These are phyloP conservation scores for Lecanosticta acicola DNA, from an alignment of 2,329 filamentous ascomycete species.

Conservation along the genomic window DNA sequence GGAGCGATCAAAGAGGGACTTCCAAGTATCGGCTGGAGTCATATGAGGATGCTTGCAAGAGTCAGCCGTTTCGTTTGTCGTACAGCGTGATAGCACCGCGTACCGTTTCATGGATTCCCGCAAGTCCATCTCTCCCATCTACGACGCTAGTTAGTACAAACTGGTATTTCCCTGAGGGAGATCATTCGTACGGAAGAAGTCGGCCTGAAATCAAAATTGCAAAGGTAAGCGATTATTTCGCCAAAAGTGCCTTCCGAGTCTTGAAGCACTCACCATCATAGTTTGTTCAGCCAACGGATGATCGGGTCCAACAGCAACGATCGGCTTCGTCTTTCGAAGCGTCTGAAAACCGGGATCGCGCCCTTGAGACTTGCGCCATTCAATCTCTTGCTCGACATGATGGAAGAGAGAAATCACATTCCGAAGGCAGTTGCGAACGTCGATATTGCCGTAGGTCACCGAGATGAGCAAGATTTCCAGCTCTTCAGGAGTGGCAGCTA, in stretches of 20 bases:
- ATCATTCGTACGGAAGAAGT: constrained; percentile 68
- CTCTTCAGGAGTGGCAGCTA: constrained; percentile 75
- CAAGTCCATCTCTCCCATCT: constrained; percentile 47
- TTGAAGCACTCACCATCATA: too few relatives aligned
- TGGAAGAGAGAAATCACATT: constrained; percentile 91
- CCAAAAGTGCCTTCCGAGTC: too few relatives aligned
- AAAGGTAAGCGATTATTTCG: constrained; percentile 29
- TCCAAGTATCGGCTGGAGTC: constrained; percentile 45
- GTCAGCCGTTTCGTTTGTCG: constrained; percentile 16
- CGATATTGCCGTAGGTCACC: constrained; percentile 89
- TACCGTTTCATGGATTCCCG: constrained; percentile 45
- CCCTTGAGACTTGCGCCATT: constrained; percentile 70
- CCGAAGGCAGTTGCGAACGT: constrained; percentile 75
- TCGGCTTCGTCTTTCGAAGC: constrained; percentile 62
- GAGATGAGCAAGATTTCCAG: constrained; percentile 81
- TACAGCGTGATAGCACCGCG: constrained; percentile 29
- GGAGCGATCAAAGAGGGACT: constrained; percentile 38
- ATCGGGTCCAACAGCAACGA: constrained; percentile 76
- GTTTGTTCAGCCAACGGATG: constrained; percentile 63
- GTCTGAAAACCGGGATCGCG: constrained; percentile 65
- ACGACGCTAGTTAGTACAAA: constrained; percentile 7
- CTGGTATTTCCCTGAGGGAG: constrained; percentile 9
- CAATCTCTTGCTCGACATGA: constrained; percentile 79
- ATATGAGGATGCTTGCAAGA: constrained; percentile 49
- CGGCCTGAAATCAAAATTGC: constrained; percentile 42